A percentile compares a stretch with the other conserved stretches of the same genome.
These are phyloP conservation scores for Aspergillus olivimuriae DNA, from an alignment of 495 filamentous ascomycete genomes.

Conservation along the genomic window DNA sequence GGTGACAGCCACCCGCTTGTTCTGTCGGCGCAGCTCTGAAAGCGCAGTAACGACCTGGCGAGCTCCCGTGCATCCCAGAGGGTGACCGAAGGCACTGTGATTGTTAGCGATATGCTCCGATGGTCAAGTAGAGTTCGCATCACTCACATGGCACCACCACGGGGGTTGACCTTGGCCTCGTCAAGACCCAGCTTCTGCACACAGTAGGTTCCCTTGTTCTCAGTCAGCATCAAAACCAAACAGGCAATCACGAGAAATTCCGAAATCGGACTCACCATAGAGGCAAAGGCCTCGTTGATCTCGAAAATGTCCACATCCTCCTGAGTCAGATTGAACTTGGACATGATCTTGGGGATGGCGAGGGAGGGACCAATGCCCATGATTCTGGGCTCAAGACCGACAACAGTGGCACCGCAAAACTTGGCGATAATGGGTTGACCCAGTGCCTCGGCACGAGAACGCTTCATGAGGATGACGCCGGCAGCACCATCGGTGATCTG, in stretches of 20 bases:
- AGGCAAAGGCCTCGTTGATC: conserved; percentile 94
- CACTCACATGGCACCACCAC: conserved; percentile 66
- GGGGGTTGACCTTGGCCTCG: conserved; percentile 79
- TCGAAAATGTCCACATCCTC: conserved; percentile 86
- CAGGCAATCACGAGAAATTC: background rate
- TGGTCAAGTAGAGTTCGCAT: conserved; percentile 28
- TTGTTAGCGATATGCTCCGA: conserved; percentile 8
- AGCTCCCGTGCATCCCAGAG: conserved; percentile 70
- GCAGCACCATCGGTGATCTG: conserved; percentile 96
- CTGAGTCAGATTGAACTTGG: conserved; percentile 67
- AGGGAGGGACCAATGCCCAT: conserved; percentile 95
- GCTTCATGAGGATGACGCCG: conserved; percentile 87
- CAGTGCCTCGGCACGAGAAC: conserved; percentile 73
- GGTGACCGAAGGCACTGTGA: conserved; percentile 66
- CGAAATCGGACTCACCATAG: conserved; percentile 59
- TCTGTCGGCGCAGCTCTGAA: conserved; percentile 66
- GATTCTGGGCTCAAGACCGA: conserved; percentile 81
- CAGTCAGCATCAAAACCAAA: conserved; percentile 5
- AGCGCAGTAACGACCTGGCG: conserved; percentile 81
- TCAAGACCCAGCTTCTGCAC: conserved; percentile 69
- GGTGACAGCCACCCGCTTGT: conserved; percentile 75
- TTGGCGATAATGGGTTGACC: conserved; percentile 88
- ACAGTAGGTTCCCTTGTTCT: conserved; percentile 67
- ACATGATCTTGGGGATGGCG: conserved; percentile 87
- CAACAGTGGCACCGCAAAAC: conserved; percentile 82